Evolutionary conservation across 83 land plant genomes (phyloP).

Genomic region (Diphasiastrum complanatum): DNA sequence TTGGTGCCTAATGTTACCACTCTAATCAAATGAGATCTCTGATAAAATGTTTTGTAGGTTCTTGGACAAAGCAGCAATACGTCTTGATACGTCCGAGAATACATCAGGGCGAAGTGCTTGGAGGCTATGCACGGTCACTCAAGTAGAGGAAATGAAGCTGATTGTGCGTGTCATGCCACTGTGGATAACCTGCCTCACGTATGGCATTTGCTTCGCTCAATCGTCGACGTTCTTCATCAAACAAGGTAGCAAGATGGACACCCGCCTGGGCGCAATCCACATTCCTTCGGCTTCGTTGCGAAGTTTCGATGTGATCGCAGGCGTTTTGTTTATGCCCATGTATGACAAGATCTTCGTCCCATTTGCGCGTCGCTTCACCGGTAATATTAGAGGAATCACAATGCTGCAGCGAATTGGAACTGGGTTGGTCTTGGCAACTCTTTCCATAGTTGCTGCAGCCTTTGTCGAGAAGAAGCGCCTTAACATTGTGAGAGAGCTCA

Average conservation of each 20-base stretch:
- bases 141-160: slow-evolving; percentile 80
- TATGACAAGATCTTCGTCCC: slow-evolving; percentile 65
- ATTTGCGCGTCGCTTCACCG: slow-evolving; percentile 40
- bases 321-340: slow-evolving; percentile 48
- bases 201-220: slow-evolving; percentile 72
- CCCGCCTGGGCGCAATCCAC: slow-evolving; percentile 33
- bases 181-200: slow-evolving; percentile 60
- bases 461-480: slow-evolving; percentile 57
- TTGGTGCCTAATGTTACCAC: background rate
- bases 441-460: slow-evolving; percentile 72
- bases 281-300: slow-evolving; percentile 87
- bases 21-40: background rate
- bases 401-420: slow-evolving; percentile 62
- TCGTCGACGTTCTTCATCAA: slow-evolving; percentile 77
- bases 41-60: slow-evolving; percentile 27
- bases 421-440: slow-evolving; percentile 50
- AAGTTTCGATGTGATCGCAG: slow-evolving; percentile 52
- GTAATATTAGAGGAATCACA: slow-evolving; percentile 44
- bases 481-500: slow-evolving; percentile 5
- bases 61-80: slow-evolving; percentile 60
- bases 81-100: slow-evolving; percentile 16
- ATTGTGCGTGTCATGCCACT: slow-evolving; percentile 65
- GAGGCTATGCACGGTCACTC: slow-evolving; percentile 52
- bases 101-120: slow-evolving; percentile 25
- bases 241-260: slow-evolving; percentile 73